These are phyloP conservation scores for Neofusicoccum parvum DNA, from an alignment of 2,329 filamentous ascomycete species.

Conservation along the genomic window DNA sequence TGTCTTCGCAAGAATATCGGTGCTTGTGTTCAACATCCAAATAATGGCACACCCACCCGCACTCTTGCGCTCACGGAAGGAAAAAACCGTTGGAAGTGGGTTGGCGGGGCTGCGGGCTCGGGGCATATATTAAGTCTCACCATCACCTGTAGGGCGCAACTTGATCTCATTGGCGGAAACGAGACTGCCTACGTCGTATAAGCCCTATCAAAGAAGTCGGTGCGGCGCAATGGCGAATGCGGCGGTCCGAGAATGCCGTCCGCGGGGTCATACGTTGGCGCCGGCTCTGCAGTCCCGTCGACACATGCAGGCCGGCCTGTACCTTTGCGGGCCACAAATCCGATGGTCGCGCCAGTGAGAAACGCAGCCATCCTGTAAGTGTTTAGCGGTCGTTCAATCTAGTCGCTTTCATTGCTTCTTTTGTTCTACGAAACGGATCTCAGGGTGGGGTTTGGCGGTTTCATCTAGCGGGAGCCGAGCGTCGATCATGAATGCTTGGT, in stretches of 20 bases:
- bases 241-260: background rate
- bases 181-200: no score
- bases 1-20: no score
- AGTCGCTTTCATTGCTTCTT: background rate
- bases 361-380: background rate
- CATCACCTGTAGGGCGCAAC: no score
- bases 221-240: background rate
- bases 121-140: no score
- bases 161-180: no score
- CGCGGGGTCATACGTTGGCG: background rate
- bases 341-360: background rate
- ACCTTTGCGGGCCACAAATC: background rate
- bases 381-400: background rate
- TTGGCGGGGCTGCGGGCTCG: no score
- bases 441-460: slow-evolving; percentile 15
- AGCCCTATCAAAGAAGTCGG: no score
- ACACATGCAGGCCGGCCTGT: no score
- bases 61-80: no score
- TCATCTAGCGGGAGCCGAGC: slow-evolving; percentile 5
- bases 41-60: no score
- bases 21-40: no score
- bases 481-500: slow-evolving; percentile 11
- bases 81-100: no score
- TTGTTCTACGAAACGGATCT: background rate
- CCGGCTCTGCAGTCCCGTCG: background rate